phyloP scores from a whole-genome alignment of 768 basidiomycete genomes.

The Dioszegia crocea region DNA sequence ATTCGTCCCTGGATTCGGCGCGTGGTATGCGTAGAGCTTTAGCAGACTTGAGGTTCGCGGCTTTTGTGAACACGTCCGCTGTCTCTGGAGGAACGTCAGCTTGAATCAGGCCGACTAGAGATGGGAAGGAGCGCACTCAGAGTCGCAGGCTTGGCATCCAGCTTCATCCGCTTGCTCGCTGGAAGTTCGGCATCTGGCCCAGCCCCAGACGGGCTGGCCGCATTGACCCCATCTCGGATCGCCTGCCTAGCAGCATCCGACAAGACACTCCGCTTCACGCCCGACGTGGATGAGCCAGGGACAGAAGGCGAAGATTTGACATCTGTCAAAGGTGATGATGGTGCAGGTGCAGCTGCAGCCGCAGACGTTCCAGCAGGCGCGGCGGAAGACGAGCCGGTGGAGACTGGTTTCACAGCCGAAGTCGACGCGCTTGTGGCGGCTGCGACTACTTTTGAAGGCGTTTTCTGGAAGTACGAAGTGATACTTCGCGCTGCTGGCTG shows the following conservation, averaged over 20 bases:
- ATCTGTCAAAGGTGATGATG: slow-evolving; percentile 13
- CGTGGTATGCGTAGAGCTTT: slow-evolving; percentile 2
- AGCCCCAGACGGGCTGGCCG: background rate
- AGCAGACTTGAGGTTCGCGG: background rate
- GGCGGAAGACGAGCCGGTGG: background rate
- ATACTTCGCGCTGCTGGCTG: slow-evolving; percentile 19
- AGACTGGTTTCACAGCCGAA: background rate
- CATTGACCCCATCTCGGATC: slow-evolving; percentile 6
- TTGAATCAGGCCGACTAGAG: background rate
- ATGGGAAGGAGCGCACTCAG: no score
- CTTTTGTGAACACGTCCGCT: slow-evolving; percentile 10
- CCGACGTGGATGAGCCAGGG: background rate
- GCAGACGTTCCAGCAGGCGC: background rate
- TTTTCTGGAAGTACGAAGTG: slow-evolving; percentile 26
- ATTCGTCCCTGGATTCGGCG: slow-evolving; percentile 6
- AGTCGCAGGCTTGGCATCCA: background rate
- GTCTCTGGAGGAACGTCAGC: background rate
- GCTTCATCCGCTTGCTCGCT: slow-evolving; percentile 1
- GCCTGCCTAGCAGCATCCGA: slow-evolving; percentile 10
- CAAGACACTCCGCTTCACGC: background rate
- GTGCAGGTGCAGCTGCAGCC: background rate
- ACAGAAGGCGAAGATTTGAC: background rate
- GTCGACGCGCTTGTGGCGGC: background rate
- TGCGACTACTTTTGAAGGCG: slow-evolving; percentile 9
- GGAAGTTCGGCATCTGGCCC: background rate